Evolutionary conservation across 345 rosid species (phyloP).

Genomic region (Iberis pinnata): DNA sequence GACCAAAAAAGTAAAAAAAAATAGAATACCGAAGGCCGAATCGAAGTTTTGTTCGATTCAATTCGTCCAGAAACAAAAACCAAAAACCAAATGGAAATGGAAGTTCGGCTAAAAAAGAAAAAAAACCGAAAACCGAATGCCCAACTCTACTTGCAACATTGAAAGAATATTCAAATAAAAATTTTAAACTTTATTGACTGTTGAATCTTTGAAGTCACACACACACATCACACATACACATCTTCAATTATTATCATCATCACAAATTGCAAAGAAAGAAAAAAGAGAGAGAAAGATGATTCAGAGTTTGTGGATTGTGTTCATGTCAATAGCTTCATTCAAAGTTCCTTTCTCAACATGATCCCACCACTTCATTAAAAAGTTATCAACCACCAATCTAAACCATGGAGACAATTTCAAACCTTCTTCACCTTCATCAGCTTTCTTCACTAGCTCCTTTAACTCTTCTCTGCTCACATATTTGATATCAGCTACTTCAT

Average conservation of each 20-base stretch:
- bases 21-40: too few relatives aligned
- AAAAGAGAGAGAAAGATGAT: conserved; percentile 7
- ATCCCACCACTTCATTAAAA: conserved; percentile 98
- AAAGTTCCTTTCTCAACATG: conserved; percentile 73
- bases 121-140: too few relatives aligned
- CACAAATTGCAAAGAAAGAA: not conserved
- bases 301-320: conserved; percentile 67
- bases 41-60: too few relatives aligned
- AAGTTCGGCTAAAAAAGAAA: too few relatives aligned
- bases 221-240: too few relatives aligned
- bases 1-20: too few relatives aligned
- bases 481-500: conserved; percentile 77
- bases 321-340: conserved; percentile 63
- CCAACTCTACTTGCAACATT: too few relatives aligned
- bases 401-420: conserved; percentile 94
- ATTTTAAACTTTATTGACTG: not conserved
- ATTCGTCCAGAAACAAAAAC: too few relatives aligned
- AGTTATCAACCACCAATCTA: conserved; percentile 85
- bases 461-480: conserved; percentile 74
- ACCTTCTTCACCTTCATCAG: conserved; percentile 87
- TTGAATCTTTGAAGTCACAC: not conserved
- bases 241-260: conserved; percentile 19
- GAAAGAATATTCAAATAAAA: not conserved
- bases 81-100: too few relatives aligned
- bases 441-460: conserved; percentile 83